These are phyloP conservation scores for Martensiomyces pterosporus DNA, from an alignment of 192 early-diverging fungal species.

Conservation along the genomic window DNA sequence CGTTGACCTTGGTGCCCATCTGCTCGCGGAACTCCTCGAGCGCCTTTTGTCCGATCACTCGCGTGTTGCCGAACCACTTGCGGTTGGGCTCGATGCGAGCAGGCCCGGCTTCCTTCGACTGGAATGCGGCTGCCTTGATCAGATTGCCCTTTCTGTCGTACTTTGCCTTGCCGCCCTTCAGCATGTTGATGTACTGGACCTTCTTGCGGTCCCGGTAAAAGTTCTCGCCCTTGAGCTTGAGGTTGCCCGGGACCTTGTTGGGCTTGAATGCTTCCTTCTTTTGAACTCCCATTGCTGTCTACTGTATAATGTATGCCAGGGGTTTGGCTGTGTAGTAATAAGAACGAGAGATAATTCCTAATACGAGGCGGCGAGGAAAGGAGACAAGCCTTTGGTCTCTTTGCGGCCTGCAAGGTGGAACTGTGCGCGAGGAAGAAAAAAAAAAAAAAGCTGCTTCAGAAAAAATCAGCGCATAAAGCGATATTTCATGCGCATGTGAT, in stretches of 20 bases:
- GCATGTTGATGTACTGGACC: constrained; percentile 88
- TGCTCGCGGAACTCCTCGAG: constrained; percentile 90
- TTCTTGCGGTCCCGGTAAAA: constrained; percentile 98
- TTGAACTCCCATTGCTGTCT: constrained; percentile 35
- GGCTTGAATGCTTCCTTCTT: constrained; percentile 50
- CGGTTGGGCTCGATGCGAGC: constrained; percentile 92
- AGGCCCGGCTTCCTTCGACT: constrained; percentile 68
- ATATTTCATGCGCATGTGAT: no score
- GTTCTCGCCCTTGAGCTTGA: constrained; percentile 94
- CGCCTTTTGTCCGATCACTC: constrained; percentile 93
- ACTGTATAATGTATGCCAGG: not conserved
- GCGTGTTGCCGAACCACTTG: constrained; percentile 98
- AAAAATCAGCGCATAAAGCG: not conserved
- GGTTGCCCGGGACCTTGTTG: constrained; percentile 56
- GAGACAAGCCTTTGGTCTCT: no score
- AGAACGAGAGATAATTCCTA: not conserved
- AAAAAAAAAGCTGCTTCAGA: not conserved
- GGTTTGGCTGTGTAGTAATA: not conserved
- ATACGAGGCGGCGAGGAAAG: no score
- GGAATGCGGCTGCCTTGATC: constrained; percentile 87
- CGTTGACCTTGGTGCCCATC: constrained; percentile 78
- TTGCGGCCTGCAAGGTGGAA: no score
- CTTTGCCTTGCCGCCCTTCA: constrained; percentile 80
- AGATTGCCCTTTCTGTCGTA: constrained; percentile 85
- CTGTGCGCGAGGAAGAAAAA: constrained; percentile 3